Evolutionary conservation across 1,139 yeast genomes (phyloP).

Genomic region (Arxiozyma heterogenica): DNA sequence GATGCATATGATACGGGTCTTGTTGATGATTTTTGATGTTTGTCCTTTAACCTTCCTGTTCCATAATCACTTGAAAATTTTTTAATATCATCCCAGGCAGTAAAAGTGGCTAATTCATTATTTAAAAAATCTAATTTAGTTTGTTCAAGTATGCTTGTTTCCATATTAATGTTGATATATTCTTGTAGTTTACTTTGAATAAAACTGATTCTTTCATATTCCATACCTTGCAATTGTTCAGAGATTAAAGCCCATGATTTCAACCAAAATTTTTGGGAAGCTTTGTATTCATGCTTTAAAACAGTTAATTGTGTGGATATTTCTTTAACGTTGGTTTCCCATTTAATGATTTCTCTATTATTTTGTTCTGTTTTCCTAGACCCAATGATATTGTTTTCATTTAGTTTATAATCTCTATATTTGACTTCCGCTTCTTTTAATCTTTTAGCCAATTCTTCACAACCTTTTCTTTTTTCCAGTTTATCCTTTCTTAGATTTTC

Average conservation of each 20-base stretch:
- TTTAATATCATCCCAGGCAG: slow-evolving; percentile 26
- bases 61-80: slow-evolving; percentile 27
- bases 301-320: slow-evolving; percentile 45
- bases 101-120: slow-evolving; percentile 21
- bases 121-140: slow-evolving; percentile 21
- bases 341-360: slow-evolving; percentile 51
- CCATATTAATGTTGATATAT: slow-evolving; percentile 39
- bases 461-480: slow-evolving; percentile 25
- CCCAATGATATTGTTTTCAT: slow-evolving; percentile 61
- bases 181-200: slow-evolving; percentile 75
- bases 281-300: slow-evolving; percentile 46
- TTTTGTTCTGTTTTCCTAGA: slow-evolving; percentile 69
- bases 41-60: slow-evolving; percentile 26
- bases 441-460: slow-evolving; percentile 22
- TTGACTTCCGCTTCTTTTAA: slow-evolving; percentile 21
- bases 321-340: slow-evolving; percentile 40
- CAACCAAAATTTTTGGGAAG: slow-evolving; percentile 59
- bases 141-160: slow-evolving; percentile 24
- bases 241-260: slow-evolving; percentile 72
- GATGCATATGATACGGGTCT: not conserved
- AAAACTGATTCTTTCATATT: slow-evolving; percentile 67
- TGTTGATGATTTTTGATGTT: not conserved
- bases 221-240: slow-evolving; percentile 63
- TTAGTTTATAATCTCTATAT: slow-evolving; percentile 24
- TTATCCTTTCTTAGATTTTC: slow-evolving; percentile 38